Conservation (phyloP, 495 filamentous ascomycete genomes). For the Neurospora hispaniola region DNA sequence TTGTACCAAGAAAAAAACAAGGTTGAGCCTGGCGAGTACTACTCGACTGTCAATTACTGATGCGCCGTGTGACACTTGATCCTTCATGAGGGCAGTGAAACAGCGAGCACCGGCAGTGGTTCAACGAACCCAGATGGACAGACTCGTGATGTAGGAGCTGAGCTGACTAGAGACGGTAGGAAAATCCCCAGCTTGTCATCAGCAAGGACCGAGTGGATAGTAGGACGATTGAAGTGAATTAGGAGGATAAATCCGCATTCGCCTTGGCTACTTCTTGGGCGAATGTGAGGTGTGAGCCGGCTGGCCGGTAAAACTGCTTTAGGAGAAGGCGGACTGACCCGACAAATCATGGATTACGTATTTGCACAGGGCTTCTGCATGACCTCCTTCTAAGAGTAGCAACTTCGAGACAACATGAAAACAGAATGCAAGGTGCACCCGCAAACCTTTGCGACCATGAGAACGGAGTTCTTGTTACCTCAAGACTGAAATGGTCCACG, state of each 20-base stretch:
- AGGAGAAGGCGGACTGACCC: neutral
- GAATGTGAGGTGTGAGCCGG: neutral
- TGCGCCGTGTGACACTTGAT: neutral
- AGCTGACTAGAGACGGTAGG: neutral
- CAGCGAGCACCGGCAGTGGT: neutral
- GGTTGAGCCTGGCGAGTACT: neutral
- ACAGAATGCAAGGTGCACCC: neutral
- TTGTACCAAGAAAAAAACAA: neutral
- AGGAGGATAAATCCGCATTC: neutral
- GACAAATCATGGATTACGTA: neutral
- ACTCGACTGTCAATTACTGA: neutral
- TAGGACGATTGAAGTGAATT: neutral
- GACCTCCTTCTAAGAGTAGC: neutral
- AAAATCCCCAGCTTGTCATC: neutral
- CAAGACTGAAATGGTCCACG: neutral
- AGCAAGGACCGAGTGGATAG: neutral
- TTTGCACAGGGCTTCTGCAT: neutral
- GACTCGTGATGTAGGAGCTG: neutral
- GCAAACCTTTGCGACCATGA: neutral
- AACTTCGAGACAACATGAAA: neutral
- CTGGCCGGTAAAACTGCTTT: neutral
- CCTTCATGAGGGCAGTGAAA: neutral
- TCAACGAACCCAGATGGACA: neutral
- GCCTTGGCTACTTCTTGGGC: neutral
- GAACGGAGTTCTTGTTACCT: neutral